phyloP scores from a whole-genome alignment of 2,329 filamentous ascomycete genomes.

The Colletotrichum filicis region DNA sequence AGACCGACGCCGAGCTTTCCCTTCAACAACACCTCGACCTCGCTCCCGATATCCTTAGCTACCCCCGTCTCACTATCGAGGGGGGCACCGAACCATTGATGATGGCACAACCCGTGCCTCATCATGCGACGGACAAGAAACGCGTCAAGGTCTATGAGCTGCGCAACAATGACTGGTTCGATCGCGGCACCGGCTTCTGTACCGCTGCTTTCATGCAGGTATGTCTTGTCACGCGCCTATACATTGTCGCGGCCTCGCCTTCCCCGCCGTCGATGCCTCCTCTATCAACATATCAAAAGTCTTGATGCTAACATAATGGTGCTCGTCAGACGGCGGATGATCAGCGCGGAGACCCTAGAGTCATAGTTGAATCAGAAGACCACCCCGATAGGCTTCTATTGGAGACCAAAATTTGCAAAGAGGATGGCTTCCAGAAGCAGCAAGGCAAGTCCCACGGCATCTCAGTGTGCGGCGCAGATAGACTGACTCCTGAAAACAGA shows the following conservation, averaged over 20 bases:
- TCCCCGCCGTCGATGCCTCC: neutral
- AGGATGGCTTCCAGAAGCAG: conserved; percentile 98
- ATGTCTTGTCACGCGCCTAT: conserved; percentile 49
- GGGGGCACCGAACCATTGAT: conserved; percentile 71
- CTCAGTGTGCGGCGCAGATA: conserved; percentile 42
- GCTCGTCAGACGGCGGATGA: conserved; percentile 62
- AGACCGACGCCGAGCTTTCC: conserved; percentile 66
- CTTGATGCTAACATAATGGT: conserved; percentile 19
- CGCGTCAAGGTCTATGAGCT: conserved; percentile 99
- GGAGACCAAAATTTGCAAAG: conserved; percentile 89
- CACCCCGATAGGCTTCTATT: conserved; percentile 84
- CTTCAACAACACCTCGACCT: conserved; percentile 70
- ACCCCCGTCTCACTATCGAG: conserved; percentile 58
- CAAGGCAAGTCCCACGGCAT: conserved; percentile 72
- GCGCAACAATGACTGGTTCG: conserved; percentile 99
- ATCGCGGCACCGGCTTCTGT: conserved; percentile 96
- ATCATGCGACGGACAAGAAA: conserved; percentile 73
- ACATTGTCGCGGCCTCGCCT: conserved; percentile 24
- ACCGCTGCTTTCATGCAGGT: conserved; percentile 80
- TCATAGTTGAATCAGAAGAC: conserved; percentile 94
- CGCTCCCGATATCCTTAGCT: conserved; percentile 62
- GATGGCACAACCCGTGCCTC: conserved; percentile 79
- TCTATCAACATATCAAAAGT: neutral
- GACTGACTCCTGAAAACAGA: conserved; percentile 64
- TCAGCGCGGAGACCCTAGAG: conserved; percentile 82